Percentiles rank a stretch among this genome's conserved stretches.
These are phyloP conservation scores for Backusella tuberculispora DNA, from an alignment of 192 early-diverging fungal species.

Conservation along the genomic window DNA sequence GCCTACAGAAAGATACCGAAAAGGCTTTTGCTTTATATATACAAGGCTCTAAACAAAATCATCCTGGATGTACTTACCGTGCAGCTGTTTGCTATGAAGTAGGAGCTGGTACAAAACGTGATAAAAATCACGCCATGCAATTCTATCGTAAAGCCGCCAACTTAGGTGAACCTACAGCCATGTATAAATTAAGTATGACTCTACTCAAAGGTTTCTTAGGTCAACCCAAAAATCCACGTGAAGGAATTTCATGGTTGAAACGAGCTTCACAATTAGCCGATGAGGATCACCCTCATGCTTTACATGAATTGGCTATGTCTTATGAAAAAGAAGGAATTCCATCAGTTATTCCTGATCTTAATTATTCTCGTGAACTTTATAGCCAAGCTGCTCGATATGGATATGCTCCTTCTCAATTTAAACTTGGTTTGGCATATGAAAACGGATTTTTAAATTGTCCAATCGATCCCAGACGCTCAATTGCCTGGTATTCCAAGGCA, in stretches of 20 bases:
- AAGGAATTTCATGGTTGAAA: constrained; percentile 95
- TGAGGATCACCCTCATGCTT: constrained; percentile 87
- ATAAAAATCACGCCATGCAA: constrained; percentile 81
- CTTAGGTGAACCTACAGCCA: constrained; percentile 87
- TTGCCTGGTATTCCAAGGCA: constrained; percentile 95
- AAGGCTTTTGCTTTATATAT: constrained; percentile 91
- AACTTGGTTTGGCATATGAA: constrained; percentile 93
- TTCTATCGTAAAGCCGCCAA: constrained; percentile 93
- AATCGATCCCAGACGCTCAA: constrained; percentile 85
- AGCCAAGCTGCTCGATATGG: constrained; percentile 90
- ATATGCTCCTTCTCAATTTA: constrained; percentile 91
- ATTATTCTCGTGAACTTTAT: constrained; percentile 90
- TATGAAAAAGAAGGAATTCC: constrained; percentile 79
- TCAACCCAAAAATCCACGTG: constrained; percentile 78
- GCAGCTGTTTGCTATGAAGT: constrained; percentile 96
- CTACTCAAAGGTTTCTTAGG: constrained; percentile 85
- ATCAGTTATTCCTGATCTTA: constrained; percentile 75
- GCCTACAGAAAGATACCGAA: constrained; percentile 80
- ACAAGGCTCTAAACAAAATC: constrained; percentile 91
- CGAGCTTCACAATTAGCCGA: constrained; percentile 87
- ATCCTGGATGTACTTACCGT: constrained; percentile 91
- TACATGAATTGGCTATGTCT: constrained; percentile 91
- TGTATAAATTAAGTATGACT: constrained; percentile 97
- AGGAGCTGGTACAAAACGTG: constrained; percentile 90
- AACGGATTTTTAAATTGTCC: constrained; percentile 88